Base-by-base conservation (phyloP, 495 filamentous ascomycete genomes). In the Penicillium canescens region DNA sequence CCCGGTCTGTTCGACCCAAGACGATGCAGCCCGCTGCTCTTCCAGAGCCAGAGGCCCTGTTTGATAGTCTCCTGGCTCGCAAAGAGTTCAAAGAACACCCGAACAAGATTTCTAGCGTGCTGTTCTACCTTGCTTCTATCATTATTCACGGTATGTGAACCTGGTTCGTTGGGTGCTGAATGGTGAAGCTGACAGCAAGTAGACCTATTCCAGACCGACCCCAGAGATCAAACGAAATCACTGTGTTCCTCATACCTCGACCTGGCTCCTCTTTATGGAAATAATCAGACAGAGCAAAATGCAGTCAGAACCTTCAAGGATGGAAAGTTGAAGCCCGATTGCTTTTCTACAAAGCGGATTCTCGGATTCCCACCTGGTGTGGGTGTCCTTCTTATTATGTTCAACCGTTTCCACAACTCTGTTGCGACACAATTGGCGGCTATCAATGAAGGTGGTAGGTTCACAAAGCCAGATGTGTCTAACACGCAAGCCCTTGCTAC, bases 111-210 rank as follows among this genome's bases (percentile, higher is more conserved):
- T 96, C 91, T 1, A 93, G 89, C 61, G 79, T 96, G 50, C 73
- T 97, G 11, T 97, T 92, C 78, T 92, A 97, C 58, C 82, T 92
- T 65, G 92, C 91, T 6, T 89, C 85, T 13, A 90, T 96, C 50
- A 92, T 96, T 55, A 96, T 94, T 61, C 92, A 96, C 57, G 88
- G 85, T 78, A 65, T 34, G 36, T 35, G 5, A 12, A 8, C 6
- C 9, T 33, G 28, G 7, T 21, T 6, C 16, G 4, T 46, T 44
- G 16, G 21, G 31, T 31, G 31, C 16, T 10, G 18, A 35, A 10
- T 13, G 10, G 8, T 38, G 12, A 34, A 6, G 37, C 66, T 78
- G 31, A 76, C 46, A 26, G 31, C 5, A 1, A 16, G 16, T 21
- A 67, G 85, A 88, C 60, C 65, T 83, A 12, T 88, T 88, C 67